phyloP scores from a whole-genome alignment of 1,139 yeast species.

The Nakaseomyces glabratus region DNA sequence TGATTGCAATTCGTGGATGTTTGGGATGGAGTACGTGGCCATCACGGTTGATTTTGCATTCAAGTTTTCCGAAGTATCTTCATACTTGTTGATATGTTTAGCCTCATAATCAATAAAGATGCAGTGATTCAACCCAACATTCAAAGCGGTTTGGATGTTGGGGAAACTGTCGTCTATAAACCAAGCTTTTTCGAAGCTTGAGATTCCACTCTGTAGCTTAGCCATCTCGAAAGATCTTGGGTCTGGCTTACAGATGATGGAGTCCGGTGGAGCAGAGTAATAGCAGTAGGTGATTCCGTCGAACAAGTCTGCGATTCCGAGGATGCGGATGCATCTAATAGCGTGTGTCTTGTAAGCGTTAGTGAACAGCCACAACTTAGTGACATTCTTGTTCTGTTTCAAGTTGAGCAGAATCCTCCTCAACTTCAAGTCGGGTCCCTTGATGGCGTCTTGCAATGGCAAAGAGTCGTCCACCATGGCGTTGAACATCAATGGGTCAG shows the following conservation, averaged over 20 bases:
- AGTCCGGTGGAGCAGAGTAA: slow-evolving; percentile 42
- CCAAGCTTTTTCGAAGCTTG: slow-evolving; percentile 41
- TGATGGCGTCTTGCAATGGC: slow-evolving; percentile 66
- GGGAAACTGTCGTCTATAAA: slow-evolving; percentile 83
- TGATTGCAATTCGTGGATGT: slow-evolving; percentile 24
- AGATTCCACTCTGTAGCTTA: slow-evolving; percentile 52
- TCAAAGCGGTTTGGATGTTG: slow-evolving; percentile 41
- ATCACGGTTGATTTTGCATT: slow-evolving; percentile 3
- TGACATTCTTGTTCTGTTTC: slow-evolving; percentile 40
- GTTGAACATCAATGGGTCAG: slow-evolving; percentile 84
- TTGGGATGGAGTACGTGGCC: slow-evolving; percentile 21
- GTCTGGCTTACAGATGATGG: slow-evolving; percentile 85
- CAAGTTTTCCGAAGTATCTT: slow-evolving; percentile 6
- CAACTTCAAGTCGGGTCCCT: slow-evolving; percentile 44
- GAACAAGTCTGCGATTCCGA: slow-evolving; percentile 83
- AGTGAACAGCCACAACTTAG: slow-evolving; percentile 77
- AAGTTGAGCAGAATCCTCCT: slow-evolving; percentile 44
- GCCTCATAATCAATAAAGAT: slow-evolving; percentile 12
- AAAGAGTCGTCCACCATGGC: slow-evolving; percentile 86
- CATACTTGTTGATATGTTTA: slow-evolving; percentile 3
- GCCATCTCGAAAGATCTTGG: slow-evolving; percentile 47
- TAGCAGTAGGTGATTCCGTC: slow-evolving; percentile 93
- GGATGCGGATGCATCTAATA: slow-evolving; percentile 57
- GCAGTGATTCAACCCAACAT: slow-evolving; percentile 37
- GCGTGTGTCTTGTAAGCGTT: slow-evolving; percentile 93